These are phyloP conservation scores for Clarireedia hainanense DNA, from an alignment of 2,329 filamentous ascomycete genomes.

Conservation along the genomic window DNA sequence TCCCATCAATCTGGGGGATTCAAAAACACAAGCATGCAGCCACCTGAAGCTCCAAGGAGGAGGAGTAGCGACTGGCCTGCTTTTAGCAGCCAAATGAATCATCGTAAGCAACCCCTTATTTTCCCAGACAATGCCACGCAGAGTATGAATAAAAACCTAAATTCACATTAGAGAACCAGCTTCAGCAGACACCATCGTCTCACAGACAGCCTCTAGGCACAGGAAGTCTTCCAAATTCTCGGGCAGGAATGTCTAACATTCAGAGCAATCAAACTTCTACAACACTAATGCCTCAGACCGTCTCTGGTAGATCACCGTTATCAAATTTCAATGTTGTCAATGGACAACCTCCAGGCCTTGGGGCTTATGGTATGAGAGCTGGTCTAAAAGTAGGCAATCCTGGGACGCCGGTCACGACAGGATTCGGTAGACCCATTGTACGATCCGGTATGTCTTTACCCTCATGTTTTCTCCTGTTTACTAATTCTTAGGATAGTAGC, in stretches of 20 bases:
- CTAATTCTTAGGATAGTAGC: slow-evolving; percentile 17
- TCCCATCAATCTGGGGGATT: slow-evolving; percentile 5
- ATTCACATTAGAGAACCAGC: slow-evolving; percentile 14
- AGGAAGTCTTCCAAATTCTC: slow-evolving; percentile 11
- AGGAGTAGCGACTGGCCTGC: slow-evolving; percentile 17
- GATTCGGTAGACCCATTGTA: slow-evolving; percentile 13
- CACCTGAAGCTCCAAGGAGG: slow-evolving; percentile 3
- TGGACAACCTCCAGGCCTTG: slow-evolving; percentile 17
- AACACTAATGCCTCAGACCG: slow-evolving; percentile 17
- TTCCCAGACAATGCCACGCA: no score
- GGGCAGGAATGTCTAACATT: slow-evolving; percentile 14
- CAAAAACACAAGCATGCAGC: slow-evolving; percentile 5
- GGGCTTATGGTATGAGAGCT: slow-evolving; percentile 30
- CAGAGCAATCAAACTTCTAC: slow-evolving; percentile 13
- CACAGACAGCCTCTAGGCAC: slow-evolving; percentile 25
- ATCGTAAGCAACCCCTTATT: slow-evolving; percentile 11
- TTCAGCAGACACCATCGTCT: slow-evolving; percentile 26
- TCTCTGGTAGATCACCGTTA: slow-evolving; percentile 19
- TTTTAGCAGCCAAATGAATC: slow-evolving; percentile 18
- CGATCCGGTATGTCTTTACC: slow-evolving; percentile 22
- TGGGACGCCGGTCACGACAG: slow-evolving; percentile 7
- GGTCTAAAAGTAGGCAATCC: slow-evolving; percentile 29
- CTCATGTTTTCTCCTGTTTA: background rate
- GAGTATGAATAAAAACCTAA: background rate
- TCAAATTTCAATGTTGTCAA: slow-evolving; percentile 15